Percentiles rank a stretch among this genome's conserved stretches.
Conservation (phyloP, 2,329 filamentous ascomycete species). For the Esteya vermicola region DNA sequence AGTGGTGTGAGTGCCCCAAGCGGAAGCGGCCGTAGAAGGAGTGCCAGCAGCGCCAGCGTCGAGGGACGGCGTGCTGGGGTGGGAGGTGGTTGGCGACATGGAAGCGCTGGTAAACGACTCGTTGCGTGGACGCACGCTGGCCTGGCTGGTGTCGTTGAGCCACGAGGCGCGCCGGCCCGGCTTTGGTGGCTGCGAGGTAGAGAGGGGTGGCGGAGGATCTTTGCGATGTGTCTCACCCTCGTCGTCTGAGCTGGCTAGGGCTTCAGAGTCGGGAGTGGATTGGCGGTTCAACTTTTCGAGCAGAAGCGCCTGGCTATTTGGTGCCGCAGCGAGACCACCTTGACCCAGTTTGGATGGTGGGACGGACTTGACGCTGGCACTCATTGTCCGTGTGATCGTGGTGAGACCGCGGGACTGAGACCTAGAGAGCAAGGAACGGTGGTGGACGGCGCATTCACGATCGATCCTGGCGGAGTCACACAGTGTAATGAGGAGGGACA, state of each 20-base stretch:
- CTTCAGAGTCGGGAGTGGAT: constrained; percentile 88
- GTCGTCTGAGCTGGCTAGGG: constrained; percentile 85
- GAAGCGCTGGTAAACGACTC: constrained; percentile 62
- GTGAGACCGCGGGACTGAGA: constrained; percentile 1
- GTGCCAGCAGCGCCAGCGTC: constrained; percentile 32
- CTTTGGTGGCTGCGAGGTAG: constrained; percentile 33
- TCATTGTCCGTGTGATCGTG: constrained; percentile 27
- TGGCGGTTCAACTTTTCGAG: constrained; percentile 69
- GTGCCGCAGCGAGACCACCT: constrained; percentile 27
- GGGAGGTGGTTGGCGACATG: constrained; percentile 66
- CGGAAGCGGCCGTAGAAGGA: too few relatives aligned
- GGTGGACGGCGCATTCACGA: constrained; percentile 7
- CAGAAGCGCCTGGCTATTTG: constrained; percentile 48
- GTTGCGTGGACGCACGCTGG: constrained; percentile 51
- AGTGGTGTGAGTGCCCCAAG: constrained; percentile 40
- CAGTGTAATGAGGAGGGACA: too few relatives aligned
- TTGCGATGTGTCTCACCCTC: constrained; percentile 57
- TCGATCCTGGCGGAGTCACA: neutral
- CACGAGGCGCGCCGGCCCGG: constrained; percentile 65
- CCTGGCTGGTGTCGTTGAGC: constrained; percentile 68
- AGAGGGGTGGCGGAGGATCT: constrained; percentile 21
- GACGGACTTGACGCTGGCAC: constrained; percentile 34
- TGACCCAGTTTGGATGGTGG: constrained; percentile 37
- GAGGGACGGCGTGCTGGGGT: constrained; percentile 63
- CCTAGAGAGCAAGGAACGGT: neutral